These are phyloP conservation scores for Kazachstania sp. DNA, from an alignment of 1,139 yeast genomes.

Conservation along the genomic window DNA sequence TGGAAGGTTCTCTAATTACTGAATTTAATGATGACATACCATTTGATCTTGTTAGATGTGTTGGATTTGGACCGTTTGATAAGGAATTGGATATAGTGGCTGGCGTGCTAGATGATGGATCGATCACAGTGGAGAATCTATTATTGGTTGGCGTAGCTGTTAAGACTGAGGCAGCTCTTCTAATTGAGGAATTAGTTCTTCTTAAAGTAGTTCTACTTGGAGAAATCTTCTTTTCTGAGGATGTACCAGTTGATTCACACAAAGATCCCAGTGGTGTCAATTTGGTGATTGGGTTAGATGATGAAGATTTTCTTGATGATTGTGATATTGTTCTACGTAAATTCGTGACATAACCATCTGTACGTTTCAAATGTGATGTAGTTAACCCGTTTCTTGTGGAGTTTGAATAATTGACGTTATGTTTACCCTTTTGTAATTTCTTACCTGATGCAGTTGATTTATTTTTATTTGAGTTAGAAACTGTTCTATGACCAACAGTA, in stretches of 20 bases:
- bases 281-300: slow-evolving; percentile 15
- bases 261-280: slow-evolving; percentile 5
- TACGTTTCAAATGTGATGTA: slow-evolving; percentile 25
- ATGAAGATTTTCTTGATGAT: neutral
- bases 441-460: neutral
- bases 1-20: slow-evolving; percentile 29
- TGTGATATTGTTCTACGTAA: slow-evolving; percentile 23
- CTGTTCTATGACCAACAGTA: neutral
- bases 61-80: slow-evolving; percentile 1
- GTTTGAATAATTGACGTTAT: slow-evolving; percentile 2
- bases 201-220: slow-evolving; percentile 16
- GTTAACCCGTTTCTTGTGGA: slow-evolving; percentile 11
- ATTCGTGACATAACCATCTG: slow-evolving; percentile 26
- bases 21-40: slow-evolving; percentile 23
- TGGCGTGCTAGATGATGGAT: neutral
- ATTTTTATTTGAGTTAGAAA: neutral
- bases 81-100: neutral
- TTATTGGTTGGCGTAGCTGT: slow-evolving; percentile 12
- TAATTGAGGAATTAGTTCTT: slow-evolving; percentile 31
- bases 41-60: slow-evolving; percentile 21
- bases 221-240: neutral
- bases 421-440: neutral
- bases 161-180: slow-evolving; percentile 30
- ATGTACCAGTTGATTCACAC: neutral
- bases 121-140: slow-evolving; percentile 4